phyloP scores from a whole-genome alignment of 2,329 filamentous ascomycete genomes.

The Ilyonectria destructans region DNA sequence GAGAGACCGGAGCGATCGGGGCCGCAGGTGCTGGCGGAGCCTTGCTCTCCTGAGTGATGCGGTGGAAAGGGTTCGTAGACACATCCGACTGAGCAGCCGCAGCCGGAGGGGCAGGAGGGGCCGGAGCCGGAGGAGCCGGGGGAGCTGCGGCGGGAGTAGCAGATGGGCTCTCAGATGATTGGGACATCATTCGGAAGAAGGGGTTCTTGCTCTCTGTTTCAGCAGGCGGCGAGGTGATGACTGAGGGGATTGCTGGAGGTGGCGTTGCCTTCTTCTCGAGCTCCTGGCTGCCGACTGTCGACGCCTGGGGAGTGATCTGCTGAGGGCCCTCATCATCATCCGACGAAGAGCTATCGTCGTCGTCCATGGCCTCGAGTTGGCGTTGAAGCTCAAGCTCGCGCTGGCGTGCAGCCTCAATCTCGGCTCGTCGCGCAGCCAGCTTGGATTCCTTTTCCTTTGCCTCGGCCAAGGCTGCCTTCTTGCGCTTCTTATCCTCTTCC shows the following conservation, averaged over 20 bases:
- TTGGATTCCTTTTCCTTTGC: slow-evolving; percentile 91
- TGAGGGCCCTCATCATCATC: slow-evolving; percentile 86
- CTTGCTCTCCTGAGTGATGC: slow-evolving; percentile 79
- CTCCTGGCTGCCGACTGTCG: slow-evolving; percentile 71
- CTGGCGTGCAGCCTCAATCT: slow-evolving; percentile 93
- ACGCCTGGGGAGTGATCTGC: slow-evolving; percentile 76
- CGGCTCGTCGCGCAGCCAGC: slow-evolving; percentile 87
- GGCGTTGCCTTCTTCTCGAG: slow-evolving; percentile 68
- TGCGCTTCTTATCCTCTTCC: slow-evolving; percentile 93
- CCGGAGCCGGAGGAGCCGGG: slow-evolving; percentile 60
- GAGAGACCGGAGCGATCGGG: slow-evolving; percentile 64
- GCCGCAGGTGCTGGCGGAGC: slow-evolving; percentile 58
- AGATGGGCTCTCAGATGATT: slow-evolving; percentile 71
- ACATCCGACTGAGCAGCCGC: slow-evolving; percentile 65
- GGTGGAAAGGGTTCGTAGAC: slow-evolving; percentile 97
- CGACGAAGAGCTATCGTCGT: slow-evolving; percentile 80
- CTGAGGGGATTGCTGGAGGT: slow-evolving; percentile 59
- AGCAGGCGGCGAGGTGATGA: slow-evolving; percentile 68
- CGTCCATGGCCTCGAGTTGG: slow-evolving; percentile 84
- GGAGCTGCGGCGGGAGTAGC: slow-evolving; percentile 60
- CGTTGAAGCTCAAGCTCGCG: slow-evolving; percentile 91
- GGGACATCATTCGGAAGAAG: slow-evolving; percentile 91
- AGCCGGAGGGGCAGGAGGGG: slow-evolving; percentile 56
- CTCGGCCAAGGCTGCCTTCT: slow-evolving; percentile 89
- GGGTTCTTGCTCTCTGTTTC: slow-evolving; percentile 93